Evolutionary conservation across 176 grass and related monocot species (phyloP), one percentile per base, ranked within the genome.

Genomic region (Dactylis glomerata): DNA sequence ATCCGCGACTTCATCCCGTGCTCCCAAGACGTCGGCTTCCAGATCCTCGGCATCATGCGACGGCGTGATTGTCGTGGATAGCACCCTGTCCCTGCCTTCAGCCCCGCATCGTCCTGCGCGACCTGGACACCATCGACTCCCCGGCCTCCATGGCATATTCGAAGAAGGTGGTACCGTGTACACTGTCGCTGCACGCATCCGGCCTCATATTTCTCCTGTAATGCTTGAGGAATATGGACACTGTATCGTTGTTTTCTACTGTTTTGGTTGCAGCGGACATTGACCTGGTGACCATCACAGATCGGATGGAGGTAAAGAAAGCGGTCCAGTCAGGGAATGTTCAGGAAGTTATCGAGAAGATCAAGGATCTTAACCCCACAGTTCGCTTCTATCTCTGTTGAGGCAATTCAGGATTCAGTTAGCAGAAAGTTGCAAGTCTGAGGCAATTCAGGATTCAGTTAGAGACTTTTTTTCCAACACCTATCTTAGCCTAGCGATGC

Each of bases 301-400:
- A 95, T 72, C 91, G 96, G 63, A 98, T 95, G 96, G 93, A 94
- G 67, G 96, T 94, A 46, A 98, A 98, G 64, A 90, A 45, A 71
- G 91, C 93, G 11, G 91, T 98, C 19, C 96, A 98, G 80, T 95
- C 91, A 12, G 96, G 96, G 30, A 98, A 98, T 87, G 93, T 98
- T 36, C 89, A 98, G 88, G 96, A 95, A 75, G 96, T 93, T 23
- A 95, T 98, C 27, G 92, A 95, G 93, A 98, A 95, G 67, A 92
- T 98, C 33, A 98, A 98, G 41, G 93, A 98, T 88, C 90, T 98
- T 42, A 98, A 98, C 44, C 93, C 96, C 20, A 91, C 88, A 91
- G 96, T 98, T 86, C 26, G 85, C 5, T 89, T 47, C 59, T 75
- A 23, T 67, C 20, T 11, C 15, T 44, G 22, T 26, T 61, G n/a